Conservation (phyloP, 1,284 basidiomycete genomes). For the Phenoliferia sp. region DNA sequence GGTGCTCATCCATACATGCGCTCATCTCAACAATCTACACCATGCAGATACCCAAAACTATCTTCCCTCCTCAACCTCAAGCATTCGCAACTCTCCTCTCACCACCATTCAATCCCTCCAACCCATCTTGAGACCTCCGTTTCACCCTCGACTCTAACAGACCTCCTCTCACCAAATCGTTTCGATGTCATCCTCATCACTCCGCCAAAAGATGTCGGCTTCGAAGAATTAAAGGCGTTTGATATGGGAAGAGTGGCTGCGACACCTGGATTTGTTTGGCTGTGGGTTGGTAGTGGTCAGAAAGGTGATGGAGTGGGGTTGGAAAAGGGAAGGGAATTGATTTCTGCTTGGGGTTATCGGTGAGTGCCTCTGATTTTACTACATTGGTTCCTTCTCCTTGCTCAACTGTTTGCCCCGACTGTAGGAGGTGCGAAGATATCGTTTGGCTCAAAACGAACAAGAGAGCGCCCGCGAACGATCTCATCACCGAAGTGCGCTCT, state of each 20-base stretch:
- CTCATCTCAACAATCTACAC: slow-evolving; percentile 1
- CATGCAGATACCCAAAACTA: slow-evolving; percentile 78
- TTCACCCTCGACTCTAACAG: slow-evolving; percentile 35
- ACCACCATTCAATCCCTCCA: slow-evolving; percentile 52
- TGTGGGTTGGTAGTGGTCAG: slow-evolving; percentile 93
- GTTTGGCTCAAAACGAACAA: slow-evolving; percentile 93
- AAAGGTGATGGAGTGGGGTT: slow-evolving; percentile 53
- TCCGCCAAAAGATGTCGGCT: slow-evolving; percentile 59
- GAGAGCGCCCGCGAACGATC: slow-evolving; percentile 13
- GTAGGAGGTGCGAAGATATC: slow-evolving; percentile 84
- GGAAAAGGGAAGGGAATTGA: slow-evolving; percentile 83
- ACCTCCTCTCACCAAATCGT: slow-evolving; percentile 49
- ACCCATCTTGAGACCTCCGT: slow-evolving; percentile 52
- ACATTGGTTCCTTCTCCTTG: not conserved
- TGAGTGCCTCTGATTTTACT: too few relatives aligned
- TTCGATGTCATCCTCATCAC: slow-evolving; percentile 94
- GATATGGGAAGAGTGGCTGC: slow-evolving; percentile 80
- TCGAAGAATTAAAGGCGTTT: slow-evolving; percentile 46
- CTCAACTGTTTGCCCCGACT: too few relatives aligned
- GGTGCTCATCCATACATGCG: not conserved
- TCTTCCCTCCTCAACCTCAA: slow-evolving; percentile 46
- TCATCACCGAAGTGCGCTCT: slow-evolving; percentile 19
- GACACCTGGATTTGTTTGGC: slow-evolving; percentile 87
- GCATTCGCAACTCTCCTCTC: slow-evolving; percentile 24
- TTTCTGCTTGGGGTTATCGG: slow-evolving; percentile 87